Evolutionary conservation across 1,139 yeast genomes (phyloP), one percentile per base, ranked within the genome.

Genomic region (Debaryomycetaceae sp.): DNA sequence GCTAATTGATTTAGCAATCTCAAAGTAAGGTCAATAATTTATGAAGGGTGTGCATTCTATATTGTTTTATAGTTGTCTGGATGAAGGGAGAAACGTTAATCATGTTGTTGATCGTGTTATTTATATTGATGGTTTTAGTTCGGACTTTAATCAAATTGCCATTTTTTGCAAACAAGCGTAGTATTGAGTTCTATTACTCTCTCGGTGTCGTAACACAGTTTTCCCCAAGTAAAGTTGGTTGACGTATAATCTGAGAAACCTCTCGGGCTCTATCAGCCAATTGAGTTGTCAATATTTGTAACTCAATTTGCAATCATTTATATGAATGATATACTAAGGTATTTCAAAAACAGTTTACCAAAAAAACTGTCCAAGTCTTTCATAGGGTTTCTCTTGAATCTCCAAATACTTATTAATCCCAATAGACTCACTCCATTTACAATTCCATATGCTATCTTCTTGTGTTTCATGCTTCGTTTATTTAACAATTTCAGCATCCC

Each of bases 401-500:
- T 50, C 11, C 51, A 38, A 17, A 72, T 44, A 40, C 67, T 57
- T 14, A 64, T 40, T 14, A 61, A 39, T 7, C 71, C 70, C 31
- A 68, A 45, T 2, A 55, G 36, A 6, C 63, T 62, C 4, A 63
- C 37, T 0, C 56, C 48, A 37, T 61, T 60, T 13, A 72, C 62
- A 7, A 67, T 48, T 4, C 50, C 53, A 49, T 72, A 72, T 1
- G 75, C 78, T 17, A 64, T 45, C 41, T 60, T 60, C 50, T 69
- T 70, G 60, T 72, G 65, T 11, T 53, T 51, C 20, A 54, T 45
- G 45, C 64, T 62, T 43, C 50, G 65, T 49, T 65, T 66, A 9
- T 59, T 55, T 20, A 61, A 55, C 35, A 64, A 63, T 43, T 64
- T 61, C 47, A 72, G 55, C 42, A 62, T 45, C 2, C 79, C 79